Evolutionary conservation across 1,139 yeast species (phyloP).

Genomic region (Yamadazyma pseudoaaseri): DNA sequence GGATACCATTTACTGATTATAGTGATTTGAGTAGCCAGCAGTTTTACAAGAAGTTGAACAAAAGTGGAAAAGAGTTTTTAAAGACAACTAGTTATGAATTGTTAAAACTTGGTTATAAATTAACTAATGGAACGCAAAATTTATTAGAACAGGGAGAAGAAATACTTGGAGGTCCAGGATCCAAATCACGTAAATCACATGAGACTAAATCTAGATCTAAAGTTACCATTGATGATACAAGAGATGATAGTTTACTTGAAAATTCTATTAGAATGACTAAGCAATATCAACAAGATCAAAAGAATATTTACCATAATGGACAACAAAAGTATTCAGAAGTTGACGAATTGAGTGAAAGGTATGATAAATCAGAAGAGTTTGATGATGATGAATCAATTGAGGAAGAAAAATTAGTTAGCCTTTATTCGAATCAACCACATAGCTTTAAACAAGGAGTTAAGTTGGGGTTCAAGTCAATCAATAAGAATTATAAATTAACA

Average conservation of each 20-base stretch:
- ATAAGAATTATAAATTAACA: conserved; percentile 66
- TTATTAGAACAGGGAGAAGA: conserved; percentile 80
- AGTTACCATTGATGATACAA: not conserved
- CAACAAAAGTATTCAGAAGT: conserved; percentile 14
- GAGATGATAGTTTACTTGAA: conserved; percentile 10
- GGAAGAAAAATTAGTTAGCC: conserved; percentile 56
- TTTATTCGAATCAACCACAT: conserved; percentile 83
- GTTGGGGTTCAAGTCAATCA: conserved; percentile 71
- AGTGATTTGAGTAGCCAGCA: conserved; percentile 55
- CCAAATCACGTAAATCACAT: conserved; percentile 32
- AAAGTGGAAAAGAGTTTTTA: conserved; percentile 77
- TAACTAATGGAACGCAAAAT: conserved; percentile 88
- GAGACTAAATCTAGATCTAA: not conserved
- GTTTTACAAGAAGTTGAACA: conserved; percentile 66
- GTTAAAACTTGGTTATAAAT: conserved; percentile 75
- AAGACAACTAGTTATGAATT: conserved; percentile 80
- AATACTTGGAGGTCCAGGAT: conserved; percentile 67
- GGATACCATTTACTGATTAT: conserved; percentile 73
- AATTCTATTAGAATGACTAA: conserved; percentile 14
- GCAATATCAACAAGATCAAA: conserved; percentile 4
- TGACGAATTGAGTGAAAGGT: conserved; percentile 6
- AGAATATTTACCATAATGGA: conserved; percentile 11
- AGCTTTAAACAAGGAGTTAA: conserved; percentile 68
- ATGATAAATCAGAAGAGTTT: conserved; percentile 19
- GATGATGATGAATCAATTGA: conserved; percentile 30